Evolutionary conservation across 192 early-diverging fungal species (phyloP).

Genomic region (Mortierella alpina): DNA sequence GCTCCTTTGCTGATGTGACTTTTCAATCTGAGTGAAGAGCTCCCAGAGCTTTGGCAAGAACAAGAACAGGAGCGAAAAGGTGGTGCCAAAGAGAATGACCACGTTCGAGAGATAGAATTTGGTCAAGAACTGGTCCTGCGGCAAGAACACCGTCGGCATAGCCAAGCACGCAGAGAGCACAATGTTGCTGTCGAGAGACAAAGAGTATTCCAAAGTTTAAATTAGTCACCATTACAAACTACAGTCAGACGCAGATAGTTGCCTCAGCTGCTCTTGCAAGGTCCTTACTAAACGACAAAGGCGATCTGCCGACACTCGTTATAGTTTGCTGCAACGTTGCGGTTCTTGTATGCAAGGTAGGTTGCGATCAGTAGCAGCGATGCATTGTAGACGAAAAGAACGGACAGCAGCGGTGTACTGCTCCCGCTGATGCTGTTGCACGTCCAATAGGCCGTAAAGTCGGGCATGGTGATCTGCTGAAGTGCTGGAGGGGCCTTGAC

Average conservation of each 20-base stretch:
- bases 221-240: not conserved
- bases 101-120: slow-evolving; percentile 58
- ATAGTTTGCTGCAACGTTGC: slow-evolving; percentile 59
- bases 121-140: slow-evolving; percentile 55
- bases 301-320: slow-evolving; percentile 65
- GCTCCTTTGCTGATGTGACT: no score
- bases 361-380: slow-evolving; percentile 55
- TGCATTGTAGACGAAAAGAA: slow-evolving; percentile 46
- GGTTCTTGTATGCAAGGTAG: slow-evolving; percentile 62
- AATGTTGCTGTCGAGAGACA: slow-evolving; percentile 56
- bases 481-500: slow-evolving; percentile 10
- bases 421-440: slow-evolving; percentile 3
- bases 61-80: slow-evolving; percentile 59
- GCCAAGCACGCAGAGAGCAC: slow-evolving; percentile 56
- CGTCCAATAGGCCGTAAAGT: slow-evolving; percentile 27
- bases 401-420: slow-evolving; percentile 33
- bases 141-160: slow-evolving; percentile 53
- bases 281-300: slow-evolving; percentile 64
- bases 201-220: not conserved
- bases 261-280: not conserved
- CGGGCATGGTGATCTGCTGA: slow-evolving; percentile 15
- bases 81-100: slow-evolving; percentile 58
- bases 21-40: slow-evolving; percentile 46
- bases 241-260: no score
- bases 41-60: slow-evolving; percentile 60